Percentiles rank a stretch among this genome's conserved stretches.
Conservation (phyloP, 345 rosid genomes). For the Schrenkiella parvula region DNA sequence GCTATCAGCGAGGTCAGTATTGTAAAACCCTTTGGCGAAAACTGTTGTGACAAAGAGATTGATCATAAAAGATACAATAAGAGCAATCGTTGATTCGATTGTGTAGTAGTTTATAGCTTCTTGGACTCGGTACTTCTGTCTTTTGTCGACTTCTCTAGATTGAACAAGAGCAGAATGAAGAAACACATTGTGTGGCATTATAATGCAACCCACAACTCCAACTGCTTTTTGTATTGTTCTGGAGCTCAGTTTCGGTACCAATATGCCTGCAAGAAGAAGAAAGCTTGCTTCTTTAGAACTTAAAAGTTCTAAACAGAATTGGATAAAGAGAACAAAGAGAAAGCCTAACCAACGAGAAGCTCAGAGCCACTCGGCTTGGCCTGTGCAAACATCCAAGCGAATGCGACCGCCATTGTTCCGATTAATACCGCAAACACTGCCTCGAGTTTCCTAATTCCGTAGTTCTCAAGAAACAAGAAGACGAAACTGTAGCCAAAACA, state of each 20-base stretch:
- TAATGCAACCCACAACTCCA: conserved; percentile 92
- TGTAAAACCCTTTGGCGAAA: conserved; percentile 84
- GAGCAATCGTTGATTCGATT: conserved; percentile 75
- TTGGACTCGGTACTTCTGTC: conserved; percentile 59
- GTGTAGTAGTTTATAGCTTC: conserved; percentile 90
- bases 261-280: conserved; percentile 45
- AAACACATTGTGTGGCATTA: conserved; percentile 95
- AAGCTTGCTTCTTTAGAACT: not conserved
- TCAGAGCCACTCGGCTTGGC: conserved; percentile 78
- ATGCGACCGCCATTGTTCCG: conserved; percentile 76
- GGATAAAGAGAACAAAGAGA: not conserved
- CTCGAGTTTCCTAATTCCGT: conserved; percentile 88
- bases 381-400: conserved; percentile 97
- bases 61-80: conserved; percentile 69
- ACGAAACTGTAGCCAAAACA: conserved; percentile 56
- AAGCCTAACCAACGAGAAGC: conserved; percentile 64
- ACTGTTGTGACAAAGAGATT: conserved; percentile 88
- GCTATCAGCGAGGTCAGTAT: conserved; percentile 62
- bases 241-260: conserved; percentile 80
- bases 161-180: conserved; percentile 95
- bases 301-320: not conserved
- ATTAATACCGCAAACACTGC: conserved; percentile 82
- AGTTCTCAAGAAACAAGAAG: conserved; percentile 88
- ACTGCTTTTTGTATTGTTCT: conserved; percentile 87
- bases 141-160: conserved; percentile 70